phyloP scores from a whole-genome alignment of 2,329 filamentous ascomycete genomes.

The Rhynchosporium graminicola region DNA sequence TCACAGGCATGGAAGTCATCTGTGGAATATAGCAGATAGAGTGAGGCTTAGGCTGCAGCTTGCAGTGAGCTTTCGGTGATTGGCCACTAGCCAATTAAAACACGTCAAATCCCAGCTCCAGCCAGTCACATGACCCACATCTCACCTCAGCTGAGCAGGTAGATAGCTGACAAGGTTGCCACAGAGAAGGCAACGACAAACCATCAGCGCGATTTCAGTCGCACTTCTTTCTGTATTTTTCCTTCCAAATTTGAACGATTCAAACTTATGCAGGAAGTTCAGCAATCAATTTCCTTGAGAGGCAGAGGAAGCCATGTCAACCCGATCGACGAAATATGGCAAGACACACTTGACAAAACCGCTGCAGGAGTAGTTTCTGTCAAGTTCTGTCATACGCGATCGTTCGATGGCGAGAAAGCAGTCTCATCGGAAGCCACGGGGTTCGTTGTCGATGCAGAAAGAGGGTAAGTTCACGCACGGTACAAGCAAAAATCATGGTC shows the following conservation, averaged over 20 bases:
- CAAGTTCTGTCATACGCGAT: conserved; percentile 16
- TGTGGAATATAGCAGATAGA: not conserved
- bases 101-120: conserved; percentile 2
- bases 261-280: not conserved
- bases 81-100: not conserved
- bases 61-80: not conserved
- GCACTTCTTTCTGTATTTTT: not conserved
- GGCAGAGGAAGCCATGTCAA: not conserved
- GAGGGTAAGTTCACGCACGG: conserved; percentile 1
- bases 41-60: too few relatives aligned
- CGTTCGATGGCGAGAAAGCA: conserved; percentile 16
- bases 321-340: conserved; percentile 9
- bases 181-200: not conserved
- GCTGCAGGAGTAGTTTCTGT: conserved; percentile 11
- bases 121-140: conserved; percentile 7
- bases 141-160: not conserved
- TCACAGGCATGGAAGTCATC: not conserved
- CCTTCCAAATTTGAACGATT: not conserved
- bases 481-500: not conserved
- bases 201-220: not conserved
- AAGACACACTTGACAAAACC: conserved; percentile 14
- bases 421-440: conserved; percentile 14
- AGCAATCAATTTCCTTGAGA: not conserved
- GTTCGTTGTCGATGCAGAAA: conserved; percentile 16
- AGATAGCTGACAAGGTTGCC: not conserved